These are phyloP conservation scores for Yarrowia porcina DNA, from an alignment of 805 yeast species.

Conservation along the genomic window DNA sequence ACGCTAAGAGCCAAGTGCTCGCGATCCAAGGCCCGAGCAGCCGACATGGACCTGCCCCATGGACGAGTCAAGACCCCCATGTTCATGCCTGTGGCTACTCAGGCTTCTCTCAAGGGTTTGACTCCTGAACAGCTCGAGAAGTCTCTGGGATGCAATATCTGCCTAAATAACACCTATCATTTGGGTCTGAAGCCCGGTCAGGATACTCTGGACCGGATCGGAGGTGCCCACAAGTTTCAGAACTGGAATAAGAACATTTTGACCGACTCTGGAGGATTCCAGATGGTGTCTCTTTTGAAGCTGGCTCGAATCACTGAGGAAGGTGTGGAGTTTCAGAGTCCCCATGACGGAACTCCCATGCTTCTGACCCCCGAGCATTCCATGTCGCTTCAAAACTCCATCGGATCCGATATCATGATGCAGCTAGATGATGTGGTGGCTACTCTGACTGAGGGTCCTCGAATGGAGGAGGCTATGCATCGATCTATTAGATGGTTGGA, in stretches of 20 bases:
- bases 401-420: constrained; percentile 49
- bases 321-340: constrained; percentile 46
- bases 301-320: constrained; percentile 48
- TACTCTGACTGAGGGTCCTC: constrained; percentile 45
- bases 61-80: constrained; percentile 46
- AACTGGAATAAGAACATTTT: constrained; percentile 44
- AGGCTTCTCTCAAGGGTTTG: constrained; percentile 46
- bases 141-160: constrained; percentile 42
- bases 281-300: constrained; percentile 46
- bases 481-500: constrained; percentile 46
- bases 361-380: constrained; percentile 48
- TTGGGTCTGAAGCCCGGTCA: constrained; percentile 46
- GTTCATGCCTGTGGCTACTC: constrained; percentile 50
- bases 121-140: constrained; percentile 44
- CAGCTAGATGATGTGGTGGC: constrained; percentile 47
- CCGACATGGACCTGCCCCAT: constrained; percentile 44
- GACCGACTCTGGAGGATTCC: constrained; percentile 48
- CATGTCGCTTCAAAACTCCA: constrained; percentile 45
- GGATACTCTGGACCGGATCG: constrained; percentile 42
- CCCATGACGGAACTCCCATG: constrained; percentile 48
- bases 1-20: constrained; percentile 45
- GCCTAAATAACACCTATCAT: constrained; percentile 46
- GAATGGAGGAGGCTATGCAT: constrained; percentile 48
- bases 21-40: constrained; percentile 44
- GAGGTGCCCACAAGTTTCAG: constrained; percentile 46